phyloP scores from a whole-genome alignment of 2,329 filamentous ascomycete genomes.

The Pseudocercospora fuligena region DNA sequence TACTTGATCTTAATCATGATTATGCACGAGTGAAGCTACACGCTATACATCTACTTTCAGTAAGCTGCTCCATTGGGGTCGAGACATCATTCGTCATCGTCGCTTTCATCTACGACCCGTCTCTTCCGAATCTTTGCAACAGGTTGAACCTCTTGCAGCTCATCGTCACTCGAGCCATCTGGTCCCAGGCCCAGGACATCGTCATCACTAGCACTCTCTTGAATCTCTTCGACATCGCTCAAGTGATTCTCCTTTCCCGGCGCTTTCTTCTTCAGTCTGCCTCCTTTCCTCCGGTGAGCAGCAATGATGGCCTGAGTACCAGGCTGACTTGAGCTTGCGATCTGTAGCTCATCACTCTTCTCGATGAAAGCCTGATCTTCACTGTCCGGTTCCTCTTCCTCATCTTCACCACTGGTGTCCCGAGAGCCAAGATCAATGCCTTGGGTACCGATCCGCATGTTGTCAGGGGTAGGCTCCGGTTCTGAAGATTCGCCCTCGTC shows the following conservation, averaged over 20 bases:
- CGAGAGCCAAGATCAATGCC: slow-evolving; percentile 49
- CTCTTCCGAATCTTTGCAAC: slow-evolving; percentile 20
- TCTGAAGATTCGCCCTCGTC: slow-evolving; percentile 42
- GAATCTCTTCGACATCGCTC: slow-evolving; percentile 24
- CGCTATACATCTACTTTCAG: neutral
- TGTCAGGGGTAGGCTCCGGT: slow-evolving; percentile 42
- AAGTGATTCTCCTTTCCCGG: slow-evolving; percentile 4
- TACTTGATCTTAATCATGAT: neutral
- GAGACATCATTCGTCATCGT: slow-evolving; percentile 26
- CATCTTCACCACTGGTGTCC: slow-evolving; percentile 51
- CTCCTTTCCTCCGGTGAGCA: slow-evolving; percentile 11
- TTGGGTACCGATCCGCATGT: slow-evolving; percentile 43
- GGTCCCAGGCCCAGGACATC: slow-evolving; percentile 7
- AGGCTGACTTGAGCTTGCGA: slow-evolving; percentile 36
- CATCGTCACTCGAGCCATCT: slow-evolving; percentile 13
- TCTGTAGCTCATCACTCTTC: slow-evolving; percentile 46
- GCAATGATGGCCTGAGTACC: slow-evolving; percentile 17
- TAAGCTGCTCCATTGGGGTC: neutral
- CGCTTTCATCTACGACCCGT: slow-evolving; percentile 31
- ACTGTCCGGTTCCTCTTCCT: slow-evolving; percentile 51
- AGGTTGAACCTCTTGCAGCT: slow-evolving; percentile 11
- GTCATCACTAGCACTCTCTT: slow-evolving; percentile 19
- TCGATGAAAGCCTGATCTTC: slow-evolving; percentile 54
- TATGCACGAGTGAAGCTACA: neutral
- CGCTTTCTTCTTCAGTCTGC: slow-evolving; percentile 27